Base-by-base conservation (phyloP, 768 basidiomycete species). In the Auriculariales sp. region DNA sequence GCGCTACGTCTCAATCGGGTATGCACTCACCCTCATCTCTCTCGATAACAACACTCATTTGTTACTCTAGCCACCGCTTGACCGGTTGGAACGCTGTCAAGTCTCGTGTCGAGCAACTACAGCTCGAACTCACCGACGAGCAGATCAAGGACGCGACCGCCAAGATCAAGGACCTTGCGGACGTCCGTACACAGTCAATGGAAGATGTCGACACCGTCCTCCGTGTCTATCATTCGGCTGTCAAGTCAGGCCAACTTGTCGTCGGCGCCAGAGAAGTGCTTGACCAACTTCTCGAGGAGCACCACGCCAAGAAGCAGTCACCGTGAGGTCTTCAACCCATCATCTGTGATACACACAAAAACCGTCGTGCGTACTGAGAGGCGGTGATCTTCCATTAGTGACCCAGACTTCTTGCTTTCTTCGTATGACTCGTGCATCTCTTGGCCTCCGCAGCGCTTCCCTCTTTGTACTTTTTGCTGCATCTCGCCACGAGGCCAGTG, bases 31-130 rank as follows among this genome's bases (percentile, higher is more conserved):
- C 27, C 30, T 22, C 32, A 56, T 24, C 12, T 6, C 31, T 19
- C n/a, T 42, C 33, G 17, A 22, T 28, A 2, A 5, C 36, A 19
- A 4, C 22, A 28, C 46, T 28, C 31, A 34, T 29, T 47, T 44
- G 53, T 46, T 54, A 32, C 11, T 31, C 3, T 52, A 87, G 89
- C 25, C 92, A 95, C 65, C 88, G 92, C 59, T 72, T 97, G 53
- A 97, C 92, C 5, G 94, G 94, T 45, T 99, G 94, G 95, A 98
- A 98, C 64, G 95, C 95, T 34, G 93, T 99, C 79, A 99, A 98
- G 78, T 91, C 87, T 51, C 88, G 95, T 64, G 95, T 94, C 22
- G 95, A 99, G 70, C 95, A 99, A 64, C 79, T 99, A 42, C 84
- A 89, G 52, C 76, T 99, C 52, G 72, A 76, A 50, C 74, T 99